phyloP scores from a whole-genome alignment of 345 rosid genomes.

The Linum trigynum region DNA sequence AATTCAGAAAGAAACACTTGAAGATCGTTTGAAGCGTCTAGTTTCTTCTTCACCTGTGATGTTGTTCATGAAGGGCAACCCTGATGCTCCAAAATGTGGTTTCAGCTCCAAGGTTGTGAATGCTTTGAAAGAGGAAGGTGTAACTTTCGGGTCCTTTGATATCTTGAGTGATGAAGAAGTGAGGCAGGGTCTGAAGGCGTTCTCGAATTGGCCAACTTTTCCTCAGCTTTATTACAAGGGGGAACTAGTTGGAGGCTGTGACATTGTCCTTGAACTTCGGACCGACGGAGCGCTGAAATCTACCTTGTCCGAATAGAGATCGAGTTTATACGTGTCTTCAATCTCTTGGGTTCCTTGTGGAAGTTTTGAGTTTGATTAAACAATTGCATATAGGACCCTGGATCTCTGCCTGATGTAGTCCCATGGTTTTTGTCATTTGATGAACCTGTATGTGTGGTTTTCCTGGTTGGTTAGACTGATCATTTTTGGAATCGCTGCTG shows the following conservation, averaged over 20 bases:
- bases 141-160: conserved; percentile 74
- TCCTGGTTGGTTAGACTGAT: no score
- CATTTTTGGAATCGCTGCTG: no score
- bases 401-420: no score
- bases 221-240: conserved; percentile 95
- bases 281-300: conserved; percentile 63
- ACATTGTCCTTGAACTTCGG: conserved; percentile 67
- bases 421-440: no score
- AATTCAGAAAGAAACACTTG: conserved; percentile 20
- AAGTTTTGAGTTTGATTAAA: no score
- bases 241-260: conserved; percentile 92
- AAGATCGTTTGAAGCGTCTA: conserved; percentile 53
- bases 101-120: conserved; percentile 91
- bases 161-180: conserved; percentile 76
- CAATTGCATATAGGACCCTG: no score
- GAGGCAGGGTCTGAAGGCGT: conserved; percentile 78
- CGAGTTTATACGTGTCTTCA: no score
- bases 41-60: conserved; percentile 62
- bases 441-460: no score
- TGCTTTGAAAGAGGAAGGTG: conserved; percentile 56
- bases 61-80: conserved; percentile 95
- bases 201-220: conserved; percentile 95
- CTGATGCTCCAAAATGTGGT: conserved; percentile 82
- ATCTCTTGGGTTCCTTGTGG: no score
- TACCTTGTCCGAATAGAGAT: conserved; percentile 53